Conservation (phyloP, 257 asterid species). For the Echites panduratus region DNA sequence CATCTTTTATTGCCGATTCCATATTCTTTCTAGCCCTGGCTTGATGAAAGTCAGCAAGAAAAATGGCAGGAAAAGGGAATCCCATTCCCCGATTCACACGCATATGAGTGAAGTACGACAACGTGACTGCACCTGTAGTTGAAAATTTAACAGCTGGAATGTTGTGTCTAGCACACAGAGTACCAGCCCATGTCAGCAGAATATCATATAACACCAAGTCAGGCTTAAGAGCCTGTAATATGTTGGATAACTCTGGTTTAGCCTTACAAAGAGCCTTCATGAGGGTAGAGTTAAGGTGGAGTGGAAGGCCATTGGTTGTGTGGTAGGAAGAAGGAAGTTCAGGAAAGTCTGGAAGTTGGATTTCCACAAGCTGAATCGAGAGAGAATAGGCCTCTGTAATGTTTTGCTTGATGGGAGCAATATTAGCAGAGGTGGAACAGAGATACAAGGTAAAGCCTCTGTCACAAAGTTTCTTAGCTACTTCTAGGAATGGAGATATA, state of each 20-base stretch:
- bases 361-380: constrained; percentile 31
- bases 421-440: constrained; percentile 43
- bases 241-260: constrained; percentile 24
- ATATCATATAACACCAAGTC: constrained; percentile 39
- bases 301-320: constrained; percentile 60
- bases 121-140: constrained; percentile 29
- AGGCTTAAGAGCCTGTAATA: constrained; percentile 27
- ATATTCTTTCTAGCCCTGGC: constrained; percentile 4
- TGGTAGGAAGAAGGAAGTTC: constrained; percentile 42
- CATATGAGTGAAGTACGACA: constrained; percentile 23
- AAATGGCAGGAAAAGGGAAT: constrained; percentile 33
- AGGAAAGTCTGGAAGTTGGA: constrained; percentile 30
- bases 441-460: constrained; percentile 25
- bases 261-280: constrained; percentile 23
- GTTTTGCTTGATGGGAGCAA: constrained; percentile 27
- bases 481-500: constrained; percentile 43
- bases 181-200: constrained; percentile 31
- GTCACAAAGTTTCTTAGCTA: constrained; percentile 40
- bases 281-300: constrained; percentile 36
- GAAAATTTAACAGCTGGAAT: constrained; percentile 27
- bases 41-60: constrained; percentile 15
- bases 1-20: neutral
- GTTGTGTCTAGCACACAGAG: constrained; percentile 10
- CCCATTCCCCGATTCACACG: neutral
- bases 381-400: constrained; percentile 16